Evolutionary conservation across 768 basidiomycete genomes (phyloP).

Genomic region (Gyrodon lividus): DNA sequence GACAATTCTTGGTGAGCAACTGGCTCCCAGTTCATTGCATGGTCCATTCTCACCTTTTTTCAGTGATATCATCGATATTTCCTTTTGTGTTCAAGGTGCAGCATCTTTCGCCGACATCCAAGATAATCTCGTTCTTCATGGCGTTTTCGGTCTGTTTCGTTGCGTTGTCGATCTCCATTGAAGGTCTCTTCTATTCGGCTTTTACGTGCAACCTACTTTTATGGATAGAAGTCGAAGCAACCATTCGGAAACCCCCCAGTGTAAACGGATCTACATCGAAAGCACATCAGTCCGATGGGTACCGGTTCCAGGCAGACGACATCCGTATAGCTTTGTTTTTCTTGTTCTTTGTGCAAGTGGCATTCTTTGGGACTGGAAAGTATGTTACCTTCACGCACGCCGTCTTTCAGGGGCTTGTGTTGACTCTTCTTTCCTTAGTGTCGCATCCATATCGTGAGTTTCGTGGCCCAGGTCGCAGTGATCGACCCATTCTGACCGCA

Average conservation of each 20-base stretch:
- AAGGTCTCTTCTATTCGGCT: slow-evolving; percentile 75
- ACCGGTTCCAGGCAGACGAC: slow-evolving; percentile 58
- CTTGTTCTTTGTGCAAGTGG: slow-evolving; percentile 83
- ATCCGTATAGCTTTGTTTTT: slow-evolving; percentile 77
- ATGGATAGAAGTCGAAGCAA: slow-evolving; percentile 67
- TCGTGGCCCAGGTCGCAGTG: neutral
- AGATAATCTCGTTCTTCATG: slow-evolving; percentile 62
- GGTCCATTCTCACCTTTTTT: neutral
- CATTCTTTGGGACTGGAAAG: slow-evolving; percentile 86
- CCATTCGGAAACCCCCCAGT: slow-evolving; percentile 17
- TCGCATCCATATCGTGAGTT: slow-evolving; percentile 80
- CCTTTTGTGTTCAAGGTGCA: slow-evolving; percentile 44
- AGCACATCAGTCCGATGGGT: slow-evolving; percentile 15
- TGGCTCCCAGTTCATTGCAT: neutral
- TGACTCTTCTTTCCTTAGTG: slow-evolving; percentile 39
- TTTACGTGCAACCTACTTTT: slow-evolving; percentile 59
- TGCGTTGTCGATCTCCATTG: slow-evolving; percentile 77
- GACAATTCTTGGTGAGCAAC: slow-evolving; percentile 56
- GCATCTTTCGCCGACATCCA: slow-evolving; percentile 44
- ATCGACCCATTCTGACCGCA: neutral
- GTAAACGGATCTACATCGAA: slow-evolving; percentile 4
- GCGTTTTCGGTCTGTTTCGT: slow-evolving; percentile 76
- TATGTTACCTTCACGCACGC: slow-evolving; percentile 35
- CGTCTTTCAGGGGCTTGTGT: neutral
- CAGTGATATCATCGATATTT: slow-evolving; percentile 50